Evolutionary conservation across 345 rosid species (phyloP).

Genomic region (Erysimum cheiranthoides): DNA sequence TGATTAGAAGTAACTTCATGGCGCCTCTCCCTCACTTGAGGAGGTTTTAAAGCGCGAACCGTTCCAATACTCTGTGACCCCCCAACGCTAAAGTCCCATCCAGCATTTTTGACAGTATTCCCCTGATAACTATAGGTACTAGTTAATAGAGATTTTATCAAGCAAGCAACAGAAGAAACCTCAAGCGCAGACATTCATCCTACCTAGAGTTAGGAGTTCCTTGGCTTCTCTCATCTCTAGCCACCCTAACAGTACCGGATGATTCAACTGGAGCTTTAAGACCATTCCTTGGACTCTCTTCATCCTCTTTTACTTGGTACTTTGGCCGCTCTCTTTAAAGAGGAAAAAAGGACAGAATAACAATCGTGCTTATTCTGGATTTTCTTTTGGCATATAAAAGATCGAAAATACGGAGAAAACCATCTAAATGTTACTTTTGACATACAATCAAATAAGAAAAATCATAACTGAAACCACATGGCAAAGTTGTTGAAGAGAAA

Average conservation of each 20-base stretch:
- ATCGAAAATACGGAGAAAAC: constrained; percentile 33
- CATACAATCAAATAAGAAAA: constrained; percentile 12
- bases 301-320: constrained; percentile 69
- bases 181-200: constrained; percentile 39
- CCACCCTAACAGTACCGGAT: constrained; percentile 76
- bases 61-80: constrained; percentile 72
- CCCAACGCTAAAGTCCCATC: constrained; percentile 95
- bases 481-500: constrained; percentile 30
- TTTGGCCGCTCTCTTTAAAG: constrained; percentile 87
- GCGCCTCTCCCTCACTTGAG: constrained; percentile 82
- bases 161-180: constrained; percentile 27
- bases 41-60: constrained; percentile 71
- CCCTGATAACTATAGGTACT: constrained; percentile 61
- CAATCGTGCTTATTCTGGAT: constrained; percentile 42
- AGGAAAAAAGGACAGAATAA: constrained; percentile 42
- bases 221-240: constrained; percentile 64
- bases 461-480: constrained; percentile 9
- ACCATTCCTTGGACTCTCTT: constrained; percentile 62
- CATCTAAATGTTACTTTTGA: constrained; percentile 39
- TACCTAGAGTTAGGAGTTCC: constrained; percentile 75
- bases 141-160: constrained; percentile 39
- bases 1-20: constrained; percentile 61
- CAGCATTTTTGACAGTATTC: constrained; percentile 67
- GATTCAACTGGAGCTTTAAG: constrained; percentile 55
- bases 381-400: constrained; percentile 38